Evolutionary conservation across 2,329 filamentous ascomycete genomes (phyloP).

Genomic region (Aspergillaceae sp.): DNA sequence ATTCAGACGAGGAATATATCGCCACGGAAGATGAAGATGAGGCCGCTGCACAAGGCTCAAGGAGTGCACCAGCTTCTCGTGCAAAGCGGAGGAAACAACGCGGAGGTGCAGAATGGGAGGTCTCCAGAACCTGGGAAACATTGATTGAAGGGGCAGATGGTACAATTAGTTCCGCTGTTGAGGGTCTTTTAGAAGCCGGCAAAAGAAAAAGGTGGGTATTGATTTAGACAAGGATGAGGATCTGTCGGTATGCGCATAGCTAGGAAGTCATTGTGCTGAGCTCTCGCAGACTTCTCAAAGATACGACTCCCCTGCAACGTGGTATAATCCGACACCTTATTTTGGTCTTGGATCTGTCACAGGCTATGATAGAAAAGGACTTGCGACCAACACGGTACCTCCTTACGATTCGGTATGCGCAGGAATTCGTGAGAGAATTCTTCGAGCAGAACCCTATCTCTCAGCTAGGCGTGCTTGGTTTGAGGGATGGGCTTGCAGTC

Average conservation of each 20-base stretch:
- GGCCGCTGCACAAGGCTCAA: conserved; percentile 21
- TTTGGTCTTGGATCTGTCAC: conserved; percentile 82
- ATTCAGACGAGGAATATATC: conserved; percentile 46
- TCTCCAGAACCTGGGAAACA: conserved; percentile 52
- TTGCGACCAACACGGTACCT: conserved; percentile 79
- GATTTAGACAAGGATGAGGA: not conserved
- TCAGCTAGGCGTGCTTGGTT: conserved; percentile 83
- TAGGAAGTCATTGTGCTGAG: conserved; percentile 10
- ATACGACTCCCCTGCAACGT: conserved; percentile 89
- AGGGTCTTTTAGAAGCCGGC: conserved; percentile 68
- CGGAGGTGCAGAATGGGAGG: conserved; percentile 37
- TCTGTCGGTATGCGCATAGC: conserved; percentile 1
- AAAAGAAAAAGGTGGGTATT: conserved; percentile 59
- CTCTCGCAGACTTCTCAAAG: conserved; percentile 62
- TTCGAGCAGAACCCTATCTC: conserved; percentile 99
- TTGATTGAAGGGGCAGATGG: conserved; percentile 73
- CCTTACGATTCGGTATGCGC: conserved; percentile 70
- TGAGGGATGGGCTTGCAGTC: conserved; percentile 83
- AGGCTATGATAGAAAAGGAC: conserved; percentile 93
- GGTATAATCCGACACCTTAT: conserved; percentile 97
- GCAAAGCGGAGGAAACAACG: conserved; percentile 28
- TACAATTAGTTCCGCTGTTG: conserved; percentile 61
- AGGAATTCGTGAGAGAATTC: conserved; percentile 84
- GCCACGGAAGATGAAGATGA: conserved; percentile 38
- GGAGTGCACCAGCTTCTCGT: conserved; percentile 19